Percentiles rank a stretch among this genome's conserved stretches.
These are phyloP conservation scores for Aspergillus wentii DNA, from an alignment of 495 filamentous ascomycete genomes.

Conservation along the genomic window DNA sequence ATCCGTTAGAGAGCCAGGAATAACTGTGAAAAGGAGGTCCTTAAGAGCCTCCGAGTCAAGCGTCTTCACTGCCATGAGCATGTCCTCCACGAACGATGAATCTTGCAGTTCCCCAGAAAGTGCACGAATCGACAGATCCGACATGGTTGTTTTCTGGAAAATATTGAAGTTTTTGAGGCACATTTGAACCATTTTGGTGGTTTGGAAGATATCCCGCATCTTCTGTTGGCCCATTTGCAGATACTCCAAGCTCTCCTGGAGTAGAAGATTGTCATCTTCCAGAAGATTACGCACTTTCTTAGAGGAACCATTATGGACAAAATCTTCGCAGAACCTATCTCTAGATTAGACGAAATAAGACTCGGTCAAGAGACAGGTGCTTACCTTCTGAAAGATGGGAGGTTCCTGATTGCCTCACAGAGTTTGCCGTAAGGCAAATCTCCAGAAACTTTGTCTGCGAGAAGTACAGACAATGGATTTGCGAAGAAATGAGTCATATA, in stretches of 20 bases:
- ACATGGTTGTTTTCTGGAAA: constrained; percentile 32
- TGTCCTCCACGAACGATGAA: constrained; percentile 47
- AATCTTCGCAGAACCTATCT: constrained; percentile 40
- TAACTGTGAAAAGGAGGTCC: constrained; percentile 14
- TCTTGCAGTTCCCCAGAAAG: constrained; percentile 52
- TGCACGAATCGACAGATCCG: constrained; percentile 52
- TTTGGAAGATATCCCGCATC: constrained; percentile 40
- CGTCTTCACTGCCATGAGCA: constrained; percentile 47
- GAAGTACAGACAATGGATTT: constrained; percentile 74
- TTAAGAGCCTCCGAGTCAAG: constrained; percentile 38
- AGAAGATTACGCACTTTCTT: constrained; percentile 42
- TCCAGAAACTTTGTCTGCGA: constrained; percentile 29
- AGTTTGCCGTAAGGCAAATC: constrained; percentile 45
- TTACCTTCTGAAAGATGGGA: constrained; percentile 74
- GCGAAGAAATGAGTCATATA: constrained; percentile 97
- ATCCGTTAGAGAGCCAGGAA: constrained; percentile 12
- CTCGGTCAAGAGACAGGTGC: constrained; percentile 2
- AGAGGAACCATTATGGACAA: constrained; percentile 35
- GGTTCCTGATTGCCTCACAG: constrained; percentile 68
- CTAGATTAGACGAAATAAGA: constrained; percentile 8
- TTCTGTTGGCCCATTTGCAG: constrained; percentile 32
- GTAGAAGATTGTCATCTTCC: constrained; percentile 46
- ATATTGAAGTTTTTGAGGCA: constrained; percentile 37
- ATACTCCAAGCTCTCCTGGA: constrained; percentile 25
- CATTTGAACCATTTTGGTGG: constrained; percentile 40